phyloP scores from a whole-genome alignment of 176 grass and related monocot genomes.

The Musa acuminata region DNA sequence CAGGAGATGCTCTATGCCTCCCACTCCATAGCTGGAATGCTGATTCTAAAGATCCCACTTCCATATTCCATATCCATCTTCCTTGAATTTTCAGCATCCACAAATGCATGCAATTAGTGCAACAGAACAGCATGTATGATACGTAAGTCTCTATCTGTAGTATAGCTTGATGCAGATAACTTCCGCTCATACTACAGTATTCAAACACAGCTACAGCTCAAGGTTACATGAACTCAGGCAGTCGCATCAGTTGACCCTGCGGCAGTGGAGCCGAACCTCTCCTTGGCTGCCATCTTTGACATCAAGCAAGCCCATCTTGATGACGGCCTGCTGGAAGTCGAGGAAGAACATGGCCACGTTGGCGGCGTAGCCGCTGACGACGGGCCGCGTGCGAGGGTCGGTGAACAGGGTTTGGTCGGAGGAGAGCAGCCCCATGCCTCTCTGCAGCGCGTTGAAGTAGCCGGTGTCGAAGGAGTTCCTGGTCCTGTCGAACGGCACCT shows the following conservation, averaged over 20 bases:
- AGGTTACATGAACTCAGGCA: too few relatives aligned
- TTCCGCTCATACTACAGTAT: too few relatives aligned
- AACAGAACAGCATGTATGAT: too few relatives aligned
- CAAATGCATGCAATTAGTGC: too few relatives aligned
- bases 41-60: too few relatives aligned
- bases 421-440: constrained; percentile 37
- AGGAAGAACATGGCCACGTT: constrained; percentile 70
- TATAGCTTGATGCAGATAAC: too few relatives aligned
- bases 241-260: constrained; percentile 32
- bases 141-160: too few relatives aligned
- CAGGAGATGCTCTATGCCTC: too few relatives aligned
- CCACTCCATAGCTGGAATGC: too few relatives aligned
- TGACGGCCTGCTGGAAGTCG: constrained; percentile 67
- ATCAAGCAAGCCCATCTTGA: constrained; percentile 76
- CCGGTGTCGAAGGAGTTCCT: constrained; percentile 43
- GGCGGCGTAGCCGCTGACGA: constrained; percentile 56
- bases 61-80: too few relatives aligned
- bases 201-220: too few relatives aligned
- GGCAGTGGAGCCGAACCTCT: constrained; percentile 56
- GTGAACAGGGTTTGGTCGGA: constrained; percentile 76
- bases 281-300: constrained; percentile 59
- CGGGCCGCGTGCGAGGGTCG: constrained; percentile 38
- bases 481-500: constrained; percentile 56
- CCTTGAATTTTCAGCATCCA: too few relatives aligned
- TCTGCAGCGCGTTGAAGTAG: constrained; percentile 63